Percentiles rank a stretch among this genome's conserved stretches.
Conservation (phyloP, 441 rosid genomes). For the Manihot esculenta region DNA sequence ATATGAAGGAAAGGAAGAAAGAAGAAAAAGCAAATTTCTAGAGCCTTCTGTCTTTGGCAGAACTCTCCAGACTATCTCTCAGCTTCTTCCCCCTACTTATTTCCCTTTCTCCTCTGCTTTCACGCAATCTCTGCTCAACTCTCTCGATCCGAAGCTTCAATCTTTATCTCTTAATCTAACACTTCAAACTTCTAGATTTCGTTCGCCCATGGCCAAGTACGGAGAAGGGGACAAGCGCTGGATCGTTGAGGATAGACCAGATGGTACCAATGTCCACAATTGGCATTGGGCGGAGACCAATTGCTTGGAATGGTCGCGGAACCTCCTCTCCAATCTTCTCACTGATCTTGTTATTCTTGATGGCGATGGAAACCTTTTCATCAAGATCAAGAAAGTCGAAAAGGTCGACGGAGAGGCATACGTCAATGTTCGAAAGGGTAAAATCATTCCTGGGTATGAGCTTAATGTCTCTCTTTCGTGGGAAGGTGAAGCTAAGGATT, state of each 20-base stretch:
- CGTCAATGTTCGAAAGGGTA: slow-evolving; percentile 85
- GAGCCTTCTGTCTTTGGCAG: slow-evolving; percentile 25
- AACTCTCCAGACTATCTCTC: slow-evolving; percentile 15
- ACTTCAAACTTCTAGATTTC: not conserved
- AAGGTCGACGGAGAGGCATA: slow-evolving; percentile 92
- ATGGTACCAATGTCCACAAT: slow-evolving; percentile 97
- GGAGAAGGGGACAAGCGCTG: slow-evolving; percentile 98
- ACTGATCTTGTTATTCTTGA: slow-evolving; percentile 49
- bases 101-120: not conserved
- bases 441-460: slow-evolving; percentile 92
- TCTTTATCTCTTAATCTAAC: too few relatives aligned
- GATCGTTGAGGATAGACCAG: slow-evolving; percentile 94
- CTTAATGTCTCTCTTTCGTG: slow-evolving; percentile 59
- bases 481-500: slow-evolving; percentile 85
- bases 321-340: slow-evolving; percentile 49
- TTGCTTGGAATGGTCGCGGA: slow-evolving; percentile 84
- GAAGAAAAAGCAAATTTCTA: slow-evolving; percentile 19
- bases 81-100: not conserved
- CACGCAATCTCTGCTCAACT: too few relatives aligned
- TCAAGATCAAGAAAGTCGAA: slow-evolving; percentile 58
- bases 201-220: slow-evolving; percentile 65
- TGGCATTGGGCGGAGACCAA: slow-evolving; percentile 99
- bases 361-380: slow-evolving; percentile 61
- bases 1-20: too few relatives aligned
- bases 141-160: not conserved